These are phyloP conservation scores for Bombardia bombarda DNA, from an alignment of 495 filamentous ascomycete species.

Conservation along the genomic window DNA sequence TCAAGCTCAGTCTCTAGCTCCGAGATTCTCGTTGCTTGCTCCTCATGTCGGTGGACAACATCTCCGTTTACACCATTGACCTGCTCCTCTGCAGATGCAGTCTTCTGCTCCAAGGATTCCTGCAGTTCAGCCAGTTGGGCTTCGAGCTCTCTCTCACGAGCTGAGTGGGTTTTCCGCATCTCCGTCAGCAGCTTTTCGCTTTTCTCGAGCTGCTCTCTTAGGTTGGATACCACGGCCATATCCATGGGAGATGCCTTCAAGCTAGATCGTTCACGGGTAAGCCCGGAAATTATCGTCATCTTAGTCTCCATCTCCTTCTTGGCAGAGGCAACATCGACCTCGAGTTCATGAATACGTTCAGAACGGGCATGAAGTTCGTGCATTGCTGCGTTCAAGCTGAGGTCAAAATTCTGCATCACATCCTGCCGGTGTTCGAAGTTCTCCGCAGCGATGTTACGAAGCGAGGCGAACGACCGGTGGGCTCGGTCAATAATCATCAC, in stretches of 20 bases:
- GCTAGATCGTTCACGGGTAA: slow-evolving; percentile 85
- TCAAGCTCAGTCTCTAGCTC: slow-evolving; percentile 69
- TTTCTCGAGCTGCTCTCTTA: slow-evolving; percentile 80
- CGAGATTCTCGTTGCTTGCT: slow-evolving; percentile 55
- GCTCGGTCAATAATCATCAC: slow-evolving; percentile 84
- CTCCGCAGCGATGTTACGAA: slow-evolving; percentile 79
- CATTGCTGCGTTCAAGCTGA: slow-evolving; percentile 86
- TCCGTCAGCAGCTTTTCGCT: slow-evolving; percentile 72
- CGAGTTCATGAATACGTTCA: slow-evolving; percentile 81
- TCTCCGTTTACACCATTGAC: slow-evolving; percentile 11
- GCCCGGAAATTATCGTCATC: slow-evolving; percentile 85
- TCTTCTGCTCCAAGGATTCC: slow-evolving; percentile 40
- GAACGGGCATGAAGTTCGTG: slow-evolving; percentile 81
- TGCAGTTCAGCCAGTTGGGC: slow-evolving; percentile 62
- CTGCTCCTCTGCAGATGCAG: slow-evolving; percentile 9
- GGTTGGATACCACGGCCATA: slow-evolving; percentile 79
- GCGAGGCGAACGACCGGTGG: slow-evolving; percentile 81
- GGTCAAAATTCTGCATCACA: slow-evolving; percentile 83
- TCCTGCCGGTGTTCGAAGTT: slow-evolving; percentile 78
- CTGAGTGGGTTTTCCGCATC: slow-evolving; percentile 62
- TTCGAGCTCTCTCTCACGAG: slow-evolving; percentile 65
- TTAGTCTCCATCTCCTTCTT: slow-evolving; percentile 96
- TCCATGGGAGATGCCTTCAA: slow-evolving; percentile 82
- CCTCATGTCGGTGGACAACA: slow-evolving; percentile 19
- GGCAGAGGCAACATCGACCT: slow-evolving; percentile 72